These are phyloP conservation scores for Abrus precatorius DNA, from an alignment of 306 rosid genomes.

Conservation along the genomic window DNA sequence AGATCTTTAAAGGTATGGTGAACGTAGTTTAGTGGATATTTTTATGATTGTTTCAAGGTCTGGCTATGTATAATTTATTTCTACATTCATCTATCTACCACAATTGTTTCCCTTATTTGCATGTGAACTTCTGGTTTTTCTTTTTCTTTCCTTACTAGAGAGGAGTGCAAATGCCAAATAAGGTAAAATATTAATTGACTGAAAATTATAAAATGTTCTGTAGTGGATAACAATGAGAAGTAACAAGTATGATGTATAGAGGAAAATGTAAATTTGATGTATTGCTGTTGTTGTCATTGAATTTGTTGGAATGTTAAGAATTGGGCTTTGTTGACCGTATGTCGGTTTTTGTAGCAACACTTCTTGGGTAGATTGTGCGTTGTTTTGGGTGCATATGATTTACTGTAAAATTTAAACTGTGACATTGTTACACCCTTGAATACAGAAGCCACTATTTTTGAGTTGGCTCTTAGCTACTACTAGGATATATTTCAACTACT, in stretches of 20 bases:
- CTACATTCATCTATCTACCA: constrained; percentile 41
- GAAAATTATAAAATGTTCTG: not conserved
- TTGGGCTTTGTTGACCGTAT: too few relatives aligned
- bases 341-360: too few relatives aligned
- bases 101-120: constrained; percentile 36
- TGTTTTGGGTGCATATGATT: too few relatives aligned
- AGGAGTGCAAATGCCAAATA: not conserved
- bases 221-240: constrained; percentile 7
- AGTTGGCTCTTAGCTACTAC: too few relatives aligned
- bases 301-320: too few relatives aligned
- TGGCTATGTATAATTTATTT: constrained; percentile 60
- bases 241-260: not conserved
- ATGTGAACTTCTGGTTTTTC: not conserved
- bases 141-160: not conserved
- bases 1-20: constrained; percentile 47
- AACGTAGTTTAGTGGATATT: constrained; percentile 55
- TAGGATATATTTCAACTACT: too few relatives aligned
- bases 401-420: too few relatives aligned
- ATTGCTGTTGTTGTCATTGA: too few relatives aligned
- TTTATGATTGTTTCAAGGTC: constrained; percentile 34
- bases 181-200: not conserved
- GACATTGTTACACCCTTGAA: too few relatives aligned
- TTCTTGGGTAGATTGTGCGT: too few relatives aligned
- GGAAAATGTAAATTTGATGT: too few relatives aligned
- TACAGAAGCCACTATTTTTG: too few relatives aligned